These are phyloP conservation scores for Dianthus caryophyllus DNA, from an alignment of 148 eudicot genomes.

Conservation along the genomic window DNA sequence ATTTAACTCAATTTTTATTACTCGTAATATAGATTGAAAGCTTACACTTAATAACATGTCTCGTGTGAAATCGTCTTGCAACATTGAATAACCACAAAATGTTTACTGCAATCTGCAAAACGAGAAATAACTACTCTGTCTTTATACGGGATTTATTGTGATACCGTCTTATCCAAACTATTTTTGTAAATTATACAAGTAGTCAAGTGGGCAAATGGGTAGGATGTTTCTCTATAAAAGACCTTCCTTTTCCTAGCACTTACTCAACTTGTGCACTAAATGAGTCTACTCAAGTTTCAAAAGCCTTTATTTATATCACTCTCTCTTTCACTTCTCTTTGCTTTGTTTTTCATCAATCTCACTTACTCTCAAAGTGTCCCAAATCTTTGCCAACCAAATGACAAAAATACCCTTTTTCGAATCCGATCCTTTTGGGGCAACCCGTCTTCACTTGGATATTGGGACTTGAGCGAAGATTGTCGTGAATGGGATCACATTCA, in stretches of 20 bases:
- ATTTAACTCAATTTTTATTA: too few relatives aligned
- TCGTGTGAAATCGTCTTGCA: too few relatives aligned
- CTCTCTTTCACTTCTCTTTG: not conserved
- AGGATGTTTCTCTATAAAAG: not conserved
- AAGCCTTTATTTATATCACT: not conserved
- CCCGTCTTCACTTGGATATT: constrained; percentile 22
- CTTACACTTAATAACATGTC: too few relatives aligned
- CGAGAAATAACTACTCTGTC: too few relatives aligned
- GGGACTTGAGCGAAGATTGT: constrained; percentile 24
- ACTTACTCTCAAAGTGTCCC: constrained; percentile 10
- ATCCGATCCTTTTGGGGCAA: constrained; percentile 3
- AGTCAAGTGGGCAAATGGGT: too few relatives aligned
- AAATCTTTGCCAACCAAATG: constrained; percentile 2
- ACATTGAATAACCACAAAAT: too few relatives aligned
- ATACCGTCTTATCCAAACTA: too few relatives aligned
- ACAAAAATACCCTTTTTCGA: constrained; percentile 14
- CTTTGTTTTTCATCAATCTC: not conserved
- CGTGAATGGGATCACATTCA: constrained; percentile 4
- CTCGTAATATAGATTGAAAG: too few relatives aligned
- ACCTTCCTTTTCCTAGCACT: not conserved
- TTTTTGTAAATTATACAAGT: too few relatives aligned
- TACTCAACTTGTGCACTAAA: not conserved
- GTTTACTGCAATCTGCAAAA: too few relatives aligned
- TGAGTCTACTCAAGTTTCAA: not conserved
- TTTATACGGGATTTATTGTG: too few relatives aligned